Conservation (phyloP, 345 rosid genomes). For the Aquilaria malaccensis region DNA sequence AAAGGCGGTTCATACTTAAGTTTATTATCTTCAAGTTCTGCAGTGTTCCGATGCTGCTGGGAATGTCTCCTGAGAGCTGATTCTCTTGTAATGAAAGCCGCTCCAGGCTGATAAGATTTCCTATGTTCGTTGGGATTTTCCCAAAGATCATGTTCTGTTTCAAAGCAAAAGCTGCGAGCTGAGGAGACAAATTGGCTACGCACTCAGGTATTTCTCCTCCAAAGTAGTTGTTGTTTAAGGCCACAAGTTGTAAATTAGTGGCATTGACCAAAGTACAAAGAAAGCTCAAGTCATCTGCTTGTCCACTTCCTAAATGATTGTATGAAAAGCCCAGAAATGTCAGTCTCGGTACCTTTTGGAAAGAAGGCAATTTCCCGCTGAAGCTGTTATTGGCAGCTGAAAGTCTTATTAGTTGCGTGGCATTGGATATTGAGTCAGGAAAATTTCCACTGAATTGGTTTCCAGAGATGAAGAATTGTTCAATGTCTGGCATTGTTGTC, state of each 20-base stretch:
- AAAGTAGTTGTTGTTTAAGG: conserved; percentile 1
- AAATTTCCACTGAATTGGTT: conserved; percentile 15
- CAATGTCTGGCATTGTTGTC: conserved; percentile 5
- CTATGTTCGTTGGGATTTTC: conserved; percentile 5
- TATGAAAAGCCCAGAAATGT: not conserved
- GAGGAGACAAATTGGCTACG: conserved; percentile 10
- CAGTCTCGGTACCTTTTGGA: conserved; percentile 1
- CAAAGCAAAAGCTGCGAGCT: not conserved
- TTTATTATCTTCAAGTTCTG: conserved; percentile 1
- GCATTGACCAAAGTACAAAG: conserved; percentile 13
- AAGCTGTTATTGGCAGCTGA: conserved; percentile 4
- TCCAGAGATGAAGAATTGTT: not conserved
- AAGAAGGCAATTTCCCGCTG: conserved; percentile 7
- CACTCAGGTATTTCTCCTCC: conserved; percentile 11
- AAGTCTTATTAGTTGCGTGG: not conserved
- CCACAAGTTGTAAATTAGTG: not conserved
- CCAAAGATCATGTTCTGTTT: conserved; percentile 2
- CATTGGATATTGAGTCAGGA: conserved; percentile 14
- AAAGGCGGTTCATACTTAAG: conserved; percentile 9
- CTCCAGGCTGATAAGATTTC: conserved; percentile 5
- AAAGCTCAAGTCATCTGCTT: conserved; percentile 5
- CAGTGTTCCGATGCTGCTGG: conserved; percentile 12
- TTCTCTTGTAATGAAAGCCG: not conserved
- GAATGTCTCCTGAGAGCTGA: conserved; percentile 8
- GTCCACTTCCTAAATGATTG: conserved; percentile 4